These are phyloP conservation scores for Monascus ruber DNA, from an alignment of 2,329 filamentous ascomycete species.

Conservation along the genomic window DNA sequence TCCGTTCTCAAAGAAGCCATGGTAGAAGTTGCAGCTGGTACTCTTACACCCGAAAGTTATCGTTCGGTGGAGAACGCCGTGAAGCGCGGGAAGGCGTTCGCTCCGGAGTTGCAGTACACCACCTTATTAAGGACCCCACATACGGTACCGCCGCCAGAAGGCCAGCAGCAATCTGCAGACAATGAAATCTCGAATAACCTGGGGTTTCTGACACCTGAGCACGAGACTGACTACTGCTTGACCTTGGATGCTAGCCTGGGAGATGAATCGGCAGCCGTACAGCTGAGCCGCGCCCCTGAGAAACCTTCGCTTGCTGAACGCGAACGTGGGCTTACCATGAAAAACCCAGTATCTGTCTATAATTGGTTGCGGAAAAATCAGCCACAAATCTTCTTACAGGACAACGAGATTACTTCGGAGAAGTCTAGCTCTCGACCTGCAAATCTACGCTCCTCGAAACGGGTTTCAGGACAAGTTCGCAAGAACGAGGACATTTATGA, in stretches of 20 bases:
- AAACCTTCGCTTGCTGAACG: slow-evolving; percentile 38
- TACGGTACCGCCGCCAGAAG: slow-evolving; percentile 9
- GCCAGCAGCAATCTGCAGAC: slow-evolving; percentile 7
- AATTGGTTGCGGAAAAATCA: slow-evolving; percentile 87
- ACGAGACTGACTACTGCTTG: slow-evolving; percentile 33
- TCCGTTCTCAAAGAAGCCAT: slow-evolving; percentile 29
- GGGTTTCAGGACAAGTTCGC: slow-evolving; percentile 23
- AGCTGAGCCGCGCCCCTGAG: slow-evolving; percentile 34
- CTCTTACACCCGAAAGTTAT: slow-evolving; percentile 24
- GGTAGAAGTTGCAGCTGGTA: slow-evolving; percentile 23
- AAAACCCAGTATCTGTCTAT: slow-evolving; percentile 84
- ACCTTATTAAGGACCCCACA: slow-evolving; percentile 22
- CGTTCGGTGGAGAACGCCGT: slow-evolving; percentile 28
- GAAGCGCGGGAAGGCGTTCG: slow-evolving; percentile 28
- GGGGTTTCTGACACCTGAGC: slow-evolving; percentile 34
- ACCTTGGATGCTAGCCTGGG: slow-evolving; percentile 31
- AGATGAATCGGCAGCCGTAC: slow-evolving; percentile 38
- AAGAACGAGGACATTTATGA: slow-evolving; percentile 33
- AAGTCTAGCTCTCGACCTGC: slow-evolving; percentile 30
- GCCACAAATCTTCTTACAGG: slow-evolving; percentile 74
- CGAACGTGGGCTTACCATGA: slow-evolving; percentile 46
- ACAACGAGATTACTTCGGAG: slow-evolving; percentile 45
- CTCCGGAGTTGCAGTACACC: slow-evolving; percentile 22
- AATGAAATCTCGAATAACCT: slow-evolving; percentile 21
- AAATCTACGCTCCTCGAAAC: slow-evolving; percentile 31